Base-by-base conservation (phyloP, 2,329 filamentous ascomycete species). In the Xylariaceae sp. region DNA sequence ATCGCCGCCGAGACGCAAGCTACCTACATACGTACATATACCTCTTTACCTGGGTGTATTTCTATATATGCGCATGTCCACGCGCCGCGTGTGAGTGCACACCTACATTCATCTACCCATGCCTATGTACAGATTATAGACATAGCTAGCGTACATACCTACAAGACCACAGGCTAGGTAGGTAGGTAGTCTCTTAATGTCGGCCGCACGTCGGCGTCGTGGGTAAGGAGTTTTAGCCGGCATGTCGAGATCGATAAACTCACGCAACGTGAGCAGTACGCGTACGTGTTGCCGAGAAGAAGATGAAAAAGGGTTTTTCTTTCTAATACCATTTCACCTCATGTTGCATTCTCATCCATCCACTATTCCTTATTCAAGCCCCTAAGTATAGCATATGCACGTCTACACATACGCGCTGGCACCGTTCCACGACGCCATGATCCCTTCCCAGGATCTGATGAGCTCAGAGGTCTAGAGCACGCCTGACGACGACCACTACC, bases 191-290 rank as follows among this genome's bases (percentile, higher is more conserved):
- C 46, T 48, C 40, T 29, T 50, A 41, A 52, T 49, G 26, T 60
- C 59, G 62, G 56, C 50, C 59, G 59, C 54, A 62, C 55, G 54
- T 59, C 57, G 59, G 56, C 23, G 51, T 44, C 56, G 54, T 52
- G 47, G 53, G 51, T 29, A 41, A n/a, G n/a, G n/a, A n/a, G 48
- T 52, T 68, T 67, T 66, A 67, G 63, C 65, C 65, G 65, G 59
- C 56, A 65, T 61, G 50, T 52, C 42, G 42, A 50, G 47, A 46
- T 18, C 32, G 14, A 37, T 37, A 37, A 10, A 37, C 12, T 37
- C 23, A 26, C 4, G 23, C 9, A 26, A 9, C n/a, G n/a, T n/a
- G n/a, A 29, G 26, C 26, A 37, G 32, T 37, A 37, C 9, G 32
- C 32, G 32, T 37, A 12, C 26, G 26, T 37, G 14, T 37, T 9